A percentile compares a stretch with the other conserved stretches of the same genome.
Evolutionary conservation across 345 rosid species (phyloP).

Genomic region (Eutrema japonicum): DNA sequence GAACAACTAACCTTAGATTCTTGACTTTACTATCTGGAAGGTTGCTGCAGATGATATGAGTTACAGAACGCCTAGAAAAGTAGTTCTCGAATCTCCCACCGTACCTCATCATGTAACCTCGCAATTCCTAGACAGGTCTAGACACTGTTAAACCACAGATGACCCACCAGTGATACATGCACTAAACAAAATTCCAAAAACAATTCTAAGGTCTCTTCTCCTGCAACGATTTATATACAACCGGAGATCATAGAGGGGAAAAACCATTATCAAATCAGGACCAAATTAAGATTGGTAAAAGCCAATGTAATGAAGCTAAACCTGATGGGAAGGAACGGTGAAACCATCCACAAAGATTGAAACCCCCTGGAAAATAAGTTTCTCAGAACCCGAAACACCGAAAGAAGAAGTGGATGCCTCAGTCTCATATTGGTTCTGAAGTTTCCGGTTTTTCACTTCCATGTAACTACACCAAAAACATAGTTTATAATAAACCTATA

Average conservation of each 20-base stretch:
- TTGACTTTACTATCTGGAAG: slow-evolving; percentile 86
- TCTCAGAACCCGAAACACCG: slow-evolving; percentile 49
- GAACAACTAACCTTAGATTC: slow-evolving; percentile 67
- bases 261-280: no score
- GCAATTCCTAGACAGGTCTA: slow-evolving; percentile 61
- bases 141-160: slow-evolving; percentile 13
- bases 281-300: not conserved
- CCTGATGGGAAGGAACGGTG: slow-evolving; percentile 92
- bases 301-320: slow-evolving; percentile 25
- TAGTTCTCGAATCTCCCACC: slow-evolving; percentile 89
- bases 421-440: slow-evolving; percentile 65
- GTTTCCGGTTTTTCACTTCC: slow-evolving; percentile 82
- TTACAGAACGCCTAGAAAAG: slow-evolving; percentile 78
- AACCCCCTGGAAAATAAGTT: slow-evolving; percentile 75
- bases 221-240: not conserved
- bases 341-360: slow-evolving; percentile 95
- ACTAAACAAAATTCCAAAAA: not conserved
- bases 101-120: slow-evolving; percentile 68
- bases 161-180: not conserved
- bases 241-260: not conserved
- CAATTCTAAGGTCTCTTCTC: not conserved
- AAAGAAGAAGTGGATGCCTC: slow-evolving; percentile 62
- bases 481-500: not conserved
- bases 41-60: slow-evolving; percentile 91
- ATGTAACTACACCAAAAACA: slow-evolving; percentile 62